Conservation (phyloP, 306 rosid species). For the Quercus wislizeni region DNA sequence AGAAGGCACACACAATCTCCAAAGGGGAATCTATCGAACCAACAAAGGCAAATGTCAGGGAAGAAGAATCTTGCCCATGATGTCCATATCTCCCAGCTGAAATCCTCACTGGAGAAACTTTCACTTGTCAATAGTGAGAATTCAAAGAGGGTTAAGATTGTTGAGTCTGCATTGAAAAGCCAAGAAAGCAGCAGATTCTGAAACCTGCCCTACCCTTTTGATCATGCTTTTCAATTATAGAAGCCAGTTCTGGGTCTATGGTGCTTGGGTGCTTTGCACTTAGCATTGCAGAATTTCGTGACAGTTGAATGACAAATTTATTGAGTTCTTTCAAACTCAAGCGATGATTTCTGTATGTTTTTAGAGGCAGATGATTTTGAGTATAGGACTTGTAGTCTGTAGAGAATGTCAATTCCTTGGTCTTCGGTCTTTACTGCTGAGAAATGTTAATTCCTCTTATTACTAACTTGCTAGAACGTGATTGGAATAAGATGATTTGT, state of each 20-base stretch:
- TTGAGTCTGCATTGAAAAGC: slow-evolving; percentile 57
- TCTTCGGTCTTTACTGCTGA: background rate
- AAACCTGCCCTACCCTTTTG: slow-evolving; percentile 5
- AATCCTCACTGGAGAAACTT: slow-evolving; percentile 68
- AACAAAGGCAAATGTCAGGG: slow-evolving; percentile 40
- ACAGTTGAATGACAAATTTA: background rate
- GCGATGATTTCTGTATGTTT: background rate
- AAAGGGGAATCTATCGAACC: slow-evolving; percentile 41
- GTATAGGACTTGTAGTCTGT: too few species aligned
- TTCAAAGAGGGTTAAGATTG: slow-evolving; percentile 64
- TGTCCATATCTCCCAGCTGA: slow-evolving; percentile 64
- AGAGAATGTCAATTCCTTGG: background rate
- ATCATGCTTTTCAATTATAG: background rate
- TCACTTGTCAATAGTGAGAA: slow-evolving; percentile 68
- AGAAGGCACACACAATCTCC: slow-evolving; percentile 52
- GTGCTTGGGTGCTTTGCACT: background rate
- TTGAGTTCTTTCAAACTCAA: too few species aligned
- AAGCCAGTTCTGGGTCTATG: background rate
- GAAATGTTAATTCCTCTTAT: background rate
- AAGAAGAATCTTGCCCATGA: slow-evolving; percentile 48
- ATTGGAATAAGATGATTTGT: background rate
- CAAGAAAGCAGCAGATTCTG: slow-evolving; percentile 45
- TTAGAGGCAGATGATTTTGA: background rate
- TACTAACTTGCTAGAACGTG: background rate
- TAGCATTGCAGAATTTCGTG: background rate